Base-by-base conservation (phyloP, 768 basidiomycete genomes). In the Dendrothele bispora region DNA sequence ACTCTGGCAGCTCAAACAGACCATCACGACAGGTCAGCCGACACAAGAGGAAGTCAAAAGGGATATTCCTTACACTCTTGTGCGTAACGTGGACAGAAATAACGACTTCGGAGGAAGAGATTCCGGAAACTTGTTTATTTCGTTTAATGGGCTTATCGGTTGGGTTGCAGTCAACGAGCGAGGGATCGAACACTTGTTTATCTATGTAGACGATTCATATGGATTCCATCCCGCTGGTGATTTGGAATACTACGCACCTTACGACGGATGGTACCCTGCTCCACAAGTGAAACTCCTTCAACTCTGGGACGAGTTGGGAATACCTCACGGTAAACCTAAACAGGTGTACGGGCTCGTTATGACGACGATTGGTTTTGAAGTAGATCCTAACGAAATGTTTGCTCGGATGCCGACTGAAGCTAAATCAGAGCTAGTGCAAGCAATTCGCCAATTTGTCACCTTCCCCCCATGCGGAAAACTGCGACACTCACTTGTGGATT, bases 1-100 rank as follows among this genome's bases (percentile, higher is more conserved):
- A 0, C 32, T 56, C 0, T 75, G 73, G 73, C 71, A 77, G 38
- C 48, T 75, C 1, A 68, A 68, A 14, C 74, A 76, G 29, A 43
- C 72, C 1, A 55, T 67, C 6, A 54, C 41, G 0, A 43, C 73
- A 15, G 54, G 63, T 5, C 60, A 57, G 11, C 42, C 42, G 8
- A 27, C 28, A 6, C 20, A n/a, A 27, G 10, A 26, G 8, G 42
- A 43, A 20, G n/a, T 43, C 5, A 3, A n/a, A n/a, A 15, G 2
- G 28, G 42, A 43, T 24, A 5, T 8, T 6, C 18, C 27, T 14
- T 22, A 27, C 17, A 43, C 11, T 24, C 30, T 27, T 0, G 3
- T 17, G 0, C 27, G 28, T 0, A 50, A 65, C 42, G 48, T 71
- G 0, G 65, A 71, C 18, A 26, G 54, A 0, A 22, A 39, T 7